A percentile compares a stretch with the other conserved stretches of the same genome.
Evolutionary conservation across 345 rosid species (phyloP).

Genomic region (Citrus reticulata): DNA sequence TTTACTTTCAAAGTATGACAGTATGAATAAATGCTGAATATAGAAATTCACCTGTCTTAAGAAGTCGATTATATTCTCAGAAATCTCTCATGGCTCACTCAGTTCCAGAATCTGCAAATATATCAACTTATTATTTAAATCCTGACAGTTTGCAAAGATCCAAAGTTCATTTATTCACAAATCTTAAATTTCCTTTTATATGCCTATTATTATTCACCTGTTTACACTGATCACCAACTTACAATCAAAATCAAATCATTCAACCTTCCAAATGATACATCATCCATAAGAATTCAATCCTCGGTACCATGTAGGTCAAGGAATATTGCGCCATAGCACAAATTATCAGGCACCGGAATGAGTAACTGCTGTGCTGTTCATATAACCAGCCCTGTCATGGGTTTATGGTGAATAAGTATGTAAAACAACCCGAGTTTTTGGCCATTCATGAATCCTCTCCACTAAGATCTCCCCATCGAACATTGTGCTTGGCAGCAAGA

Average conservation of each 20-base stretch:
- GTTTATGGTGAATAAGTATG: neutral
- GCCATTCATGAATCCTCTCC: constrained; percentile 28
- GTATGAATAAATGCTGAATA: neutral
- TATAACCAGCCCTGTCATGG: neutral
- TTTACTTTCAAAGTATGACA: neutral
- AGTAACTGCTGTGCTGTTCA: neutral
- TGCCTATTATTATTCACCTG: neutral
- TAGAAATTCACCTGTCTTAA: neutral
- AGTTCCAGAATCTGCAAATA: neutral
- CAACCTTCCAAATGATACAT: neutral
- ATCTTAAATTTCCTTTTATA: neutral
- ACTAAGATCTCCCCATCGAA: constrained; percentile 84
- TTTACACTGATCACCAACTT: neutral
- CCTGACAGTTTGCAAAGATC: neutral
- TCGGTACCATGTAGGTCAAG: neutral
- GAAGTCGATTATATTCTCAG: neutral
- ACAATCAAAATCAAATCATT: neutral
- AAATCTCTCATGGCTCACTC: neutral
- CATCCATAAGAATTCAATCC: neutral
- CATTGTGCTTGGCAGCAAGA: constrained; percentile 86
- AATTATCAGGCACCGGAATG: neutral
- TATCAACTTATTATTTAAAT: neutral
- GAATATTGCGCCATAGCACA: neutral
- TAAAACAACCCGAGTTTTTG: neutral
- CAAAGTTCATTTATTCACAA: neutral